These are phyloP conservation scores for Endocladia muricata DNA, from an alignment of 31 red algal species.

Conservation along the genomic window DNA sequence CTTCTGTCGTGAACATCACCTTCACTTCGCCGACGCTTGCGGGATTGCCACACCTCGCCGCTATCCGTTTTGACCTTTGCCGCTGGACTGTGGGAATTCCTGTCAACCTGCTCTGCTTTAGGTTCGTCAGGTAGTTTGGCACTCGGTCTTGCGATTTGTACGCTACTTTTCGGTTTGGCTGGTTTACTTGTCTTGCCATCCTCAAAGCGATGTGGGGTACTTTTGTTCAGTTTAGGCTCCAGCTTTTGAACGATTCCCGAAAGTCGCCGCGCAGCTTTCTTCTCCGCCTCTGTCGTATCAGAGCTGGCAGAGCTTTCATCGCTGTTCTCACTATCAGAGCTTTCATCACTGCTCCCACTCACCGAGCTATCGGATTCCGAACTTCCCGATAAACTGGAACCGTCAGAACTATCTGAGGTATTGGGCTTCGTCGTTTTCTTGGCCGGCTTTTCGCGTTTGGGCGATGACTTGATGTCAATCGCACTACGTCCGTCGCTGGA, in stretches of 20 bases:
- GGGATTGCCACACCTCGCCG: background rate
- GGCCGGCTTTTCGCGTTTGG: too few relatives aligned
- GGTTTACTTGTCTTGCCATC: background rate
- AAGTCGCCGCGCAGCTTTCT: slow-evolving; percentile 13
- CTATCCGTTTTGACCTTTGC: background rate
- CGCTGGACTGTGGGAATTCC: background rate
- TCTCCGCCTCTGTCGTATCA: slow-evolving; percentile 7
- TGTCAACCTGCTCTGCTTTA: background rate
- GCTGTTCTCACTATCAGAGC: slow-evolving; percentile 20
- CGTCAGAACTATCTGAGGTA: too few relatives aligned
- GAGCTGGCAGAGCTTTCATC: background rate
- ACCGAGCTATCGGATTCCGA: background rate
- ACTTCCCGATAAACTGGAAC: too few relatives aligned
- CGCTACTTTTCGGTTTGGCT: background rate
- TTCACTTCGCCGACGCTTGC: slow-evolving; percentile 16
- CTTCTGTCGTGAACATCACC: background rate
- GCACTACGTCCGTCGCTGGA: too few relatives aligned
- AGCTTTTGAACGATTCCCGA: slow-evolving; percentile 47
- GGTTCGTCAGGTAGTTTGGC: background rate
- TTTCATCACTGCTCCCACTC: background rate
- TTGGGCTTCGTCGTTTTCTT: too few relatives aligned
- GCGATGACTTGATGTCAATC: too few relatives aligned
- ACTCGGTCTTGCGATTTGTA: background rate
- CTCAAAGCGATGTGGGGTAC: background rate
- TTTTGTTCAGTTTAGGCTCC: slow-evolving; percentile 16